phyloP scores from a whole-genome alignment of 73 alveolate genomes.

The Stentor roeselii region DNA sequence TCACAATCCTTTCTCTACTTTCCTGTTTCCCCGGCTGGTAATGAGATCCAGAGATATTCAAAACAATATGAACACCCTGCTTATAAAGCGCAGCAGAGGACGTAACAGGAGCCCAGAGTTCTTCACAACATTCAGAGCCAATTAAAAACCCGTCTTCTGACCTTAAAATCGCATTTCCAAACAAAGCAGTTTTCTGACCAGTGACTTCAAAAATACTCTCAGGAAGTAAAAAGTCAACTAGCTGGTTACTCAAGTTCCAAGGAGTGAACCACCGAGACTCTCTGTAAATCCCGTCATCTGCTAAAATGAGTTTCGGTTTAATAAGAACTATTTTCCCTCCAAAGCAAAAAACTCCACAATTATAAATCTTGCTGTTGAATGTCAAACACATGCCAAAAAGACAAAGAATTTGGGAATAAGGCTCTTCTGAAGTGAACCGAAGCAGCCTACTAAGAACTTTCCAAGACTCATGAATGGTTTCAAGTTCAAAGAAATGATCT shows the following conservation, averaged over 20 bases:
- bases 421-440: constrained; percentile 9
- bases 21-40: constrained; percentile 57
- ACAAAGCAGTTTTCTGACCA: constrained; percentile 42
- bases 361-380: constrained; percentile 72
- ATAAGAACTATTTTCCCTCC: constrained; percentile 66
- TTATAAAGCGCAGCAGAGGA: constrained; percentile 64
- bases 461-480: constrained; percentile 92
- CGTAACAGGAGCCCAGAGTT: constrained; percentile 70
- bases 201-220: constrained; percentile 34
- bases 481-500: constrained; percentile 88
- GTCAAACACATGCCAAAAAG: constrained; percentile 92
- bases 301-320: constrained; percentile 85
- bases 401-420: constrained; percentile 50
- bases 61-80: constrained; percentile 39
- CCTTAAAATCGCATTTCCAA: constrained; percentile 71
- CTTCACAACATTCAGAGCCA: constrained; percentile 82
- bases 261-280: constrained; percentile 90
- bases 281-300: constrained; percentile 87
- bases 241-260: constrained; percentile 64
- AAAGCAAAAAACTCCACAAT: constrained; percentile 75
- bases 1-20: constrained; percentile 55
- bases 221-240: constrained; percentile 58
- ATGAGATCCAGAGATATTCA: constrained; percentile 54
- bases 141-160: constrained; percentile 53
- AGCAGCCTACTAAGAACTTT: constrained; percentile 73